Evolutionary conservation across 306 rosid species (phyloP).

Genomic region (Vicia sativa): DNA sequence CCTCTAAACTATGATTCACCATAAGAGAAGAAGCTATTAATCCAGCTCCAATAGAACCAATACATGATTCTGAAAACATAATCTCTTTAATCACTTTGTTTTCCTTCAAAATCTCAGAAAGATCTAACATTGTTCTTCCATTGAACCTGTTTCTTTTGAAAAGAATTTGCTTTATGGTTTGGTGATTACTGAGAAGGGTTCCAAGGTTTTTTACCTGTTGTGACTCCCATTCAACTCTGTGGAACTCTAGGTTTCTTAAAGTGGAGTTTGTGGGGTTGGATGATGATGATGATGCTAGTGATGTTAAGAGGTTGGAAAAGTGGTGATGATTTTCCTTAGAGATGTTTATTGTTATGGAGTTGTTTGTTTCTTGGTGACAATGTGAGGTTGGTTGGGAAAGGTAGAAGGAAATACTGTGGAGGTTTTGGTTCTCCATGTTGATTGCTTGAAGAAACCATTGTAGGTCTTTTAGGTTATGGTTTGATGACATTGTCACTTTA

Average conservation of each 20-base stretch:
- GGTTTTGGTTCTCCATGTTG: constrained; percentile 50
- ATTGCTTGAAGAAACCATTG: constrained; percentile 62
- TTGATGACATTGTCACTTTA: constrained; percentile 57
- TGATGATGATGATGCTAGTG: constrained; percentile 48
- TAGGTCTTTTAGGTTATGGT: constrained; percentile 59
- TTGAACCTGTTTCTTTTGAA: constrained; percentile 67
- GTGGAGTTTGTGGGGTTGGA: constrained; percentile 41
- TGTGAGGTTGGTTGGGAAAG: constrained; percentile 71
- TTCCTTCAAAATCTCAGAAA: constrained; percentile 56
- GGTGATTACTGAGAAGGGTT: constrained; percentile 50
- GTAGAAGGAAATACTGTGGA: constrained; percentile 79
- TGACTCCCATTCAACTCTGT: constrained; percentile 66
- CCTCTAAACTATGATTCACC: constrained; percentile 73
- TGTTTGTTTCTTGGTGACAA: constrained; percentile 77
- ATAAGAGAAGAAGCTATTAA: constrained; percentile 74
- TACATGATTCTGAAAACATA: constrained; percentile 71
- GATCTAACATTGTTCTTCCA: constrained; percentile 52
- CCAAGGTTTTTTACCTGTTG: constrained; percentile 53
- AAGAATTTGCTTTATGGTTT: constrained; percentile 51
- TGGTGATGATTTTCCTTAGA: constrained; percentile 53
- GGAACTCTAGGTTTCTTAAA: constrained; percentile 81
- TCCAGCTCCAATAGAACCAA: constrained; percentile 72
- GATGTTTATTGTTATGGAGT: constrained; percentile 70
- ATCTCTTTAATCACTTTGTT: constrained; percentile 74
- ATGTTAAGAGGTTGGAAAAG: constrained; percentile 58